Percentiles rank a stretch among this genome's conserved stretches.
These are phyloP conservation scores for Sporobolus alterniflorus DNA, from an alignment of 202 grass and related monocot species.

Conservation along the genomic window DNA sequence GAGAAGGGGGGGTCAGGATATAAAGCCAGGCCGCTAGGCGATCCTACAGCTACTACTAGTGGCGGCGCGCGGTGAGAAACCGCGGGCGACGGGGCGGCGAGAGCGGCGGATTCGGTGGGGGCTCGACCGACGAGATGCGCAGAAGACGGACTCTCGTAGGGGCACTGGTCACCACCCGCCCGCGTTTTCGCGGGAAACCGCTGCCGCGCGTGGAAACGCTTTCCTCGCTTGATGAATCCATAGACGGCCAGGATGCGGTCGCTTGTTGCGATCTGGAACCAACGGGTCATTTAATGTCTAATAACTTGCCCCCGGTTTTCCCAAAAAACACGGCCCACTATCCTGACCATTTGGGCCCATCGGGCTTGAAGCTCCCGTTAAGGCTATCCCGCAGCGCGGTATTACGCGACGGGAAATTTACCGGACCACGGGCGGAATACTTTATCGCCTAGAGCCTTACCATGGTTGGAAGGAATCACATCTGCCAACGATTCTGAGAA, in stretches of 20 bases:
- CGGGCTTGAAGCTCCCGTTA: too few relatives aligned
- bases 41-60: too few relatives aligned
- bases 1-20: background rate
- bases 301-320: too few relatives aligned
- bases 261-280: background rate
- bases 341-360: too few relatives aligned
- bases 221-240: background rate
- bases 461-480: too few relatives aligned
- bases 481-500: background rate
- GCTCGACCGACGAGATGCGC: background rate
- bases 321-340: too few relatives aligned
- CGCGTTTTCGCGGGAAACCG: conserved; percentile 34
- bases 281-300: too few relatives aligned
- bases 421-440: too few relatives aligned
- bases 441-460: too few relatives aligned
- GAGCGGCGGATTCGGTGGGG: conserved; percentile 20
- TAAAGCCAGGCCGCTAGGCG: background rate
- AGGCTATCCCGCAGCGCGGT: too few relatives aligned
- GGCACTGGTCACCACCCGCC: background rate
- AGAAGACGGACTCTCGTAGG: too few relatives aligned
- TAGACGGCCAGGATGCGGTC: background rate
- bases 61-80: conserved; percentile 26
- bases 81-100: conserved; percentile 5
- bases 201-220: background rate
- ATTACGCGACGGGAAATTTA: too few relatives aligned